Evolutionary conservation across 352 stramenopile genomes (phyloP).

Genomic region (Pythium vanterpoolii): DNA sequence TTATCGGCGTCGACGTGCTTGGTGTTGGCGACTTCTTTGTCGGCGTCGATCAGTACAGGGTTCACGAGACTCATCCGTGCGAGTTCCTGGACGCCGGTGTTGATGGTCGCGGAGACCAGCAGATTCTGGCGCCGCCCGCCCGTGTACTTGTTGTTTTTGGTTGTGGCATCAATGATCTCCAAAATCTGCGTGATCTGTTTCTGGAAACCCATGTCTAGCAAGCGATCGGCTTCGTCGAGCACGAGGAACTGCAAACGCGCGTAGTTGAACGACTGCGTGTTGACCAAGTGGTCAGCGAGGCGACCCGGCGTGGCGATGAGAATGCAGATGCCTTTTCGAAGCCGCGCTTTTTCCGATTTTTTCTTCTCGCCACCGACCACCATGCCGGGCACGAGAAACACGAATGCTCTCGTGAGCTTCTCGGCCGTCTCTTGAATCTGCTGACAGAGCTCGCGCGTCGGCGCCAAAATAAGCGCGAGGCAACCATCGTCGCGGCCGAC

Average conservation of each 20-base stretch:
- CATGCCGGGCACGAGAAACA: conserved; percentile 79
- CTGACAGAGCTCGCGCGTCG: conserved; percentile 93
- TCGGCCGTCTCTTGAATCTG: conserved; percentile 95
- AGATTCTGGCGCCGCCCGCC: conserved; percentile 61
- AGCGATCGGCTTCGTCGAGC: conserved; percentile 98
- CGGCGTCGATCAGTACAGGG: conserved; percentile 73
- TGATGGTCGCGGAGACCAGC: conserved; percentile 87
- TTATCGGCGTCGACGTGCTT: background rate
- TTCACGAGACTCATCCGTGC: conserved; percentile 81
- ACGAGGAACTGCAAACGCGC: conserved; percentile 92
- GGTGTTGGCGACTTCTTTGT: conserved; percentile 29
- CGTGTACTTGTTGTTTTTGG: conserved; percentile 36
- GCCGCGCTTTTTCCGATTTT: conserved; percentile 81
- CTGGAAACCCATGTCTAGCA: conserved; percentile 99
- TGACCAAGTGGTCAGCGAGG: conserved; percentile 95
- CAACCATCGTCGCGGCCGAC: conserved; percentile 84
- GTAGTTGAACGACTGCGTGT: conserved; percentile 92
- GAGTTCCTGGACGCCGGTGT: conserved; percentile 78
- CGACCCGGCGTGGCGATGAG: conserved; percentile 97
- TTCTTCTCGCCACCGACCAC: conserved; percentile 96
- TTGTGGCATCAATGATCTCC: conserved; percentile 87
- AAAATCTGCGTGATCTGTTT: conserved; percentile 99
- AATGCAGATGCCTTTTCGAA: conserved; percentile 94
- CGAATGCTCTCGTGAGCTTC: conserved; percentile 93
- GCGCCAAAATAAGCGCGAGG: conserved; percentile 90